A percentile compares a stretch with the other conserved stretches of the same genome.
Evolutionary conservation across 768 basidiomycete genomes (phyloP).

Genomic region (Phaeotremella skinneri): DNA sequence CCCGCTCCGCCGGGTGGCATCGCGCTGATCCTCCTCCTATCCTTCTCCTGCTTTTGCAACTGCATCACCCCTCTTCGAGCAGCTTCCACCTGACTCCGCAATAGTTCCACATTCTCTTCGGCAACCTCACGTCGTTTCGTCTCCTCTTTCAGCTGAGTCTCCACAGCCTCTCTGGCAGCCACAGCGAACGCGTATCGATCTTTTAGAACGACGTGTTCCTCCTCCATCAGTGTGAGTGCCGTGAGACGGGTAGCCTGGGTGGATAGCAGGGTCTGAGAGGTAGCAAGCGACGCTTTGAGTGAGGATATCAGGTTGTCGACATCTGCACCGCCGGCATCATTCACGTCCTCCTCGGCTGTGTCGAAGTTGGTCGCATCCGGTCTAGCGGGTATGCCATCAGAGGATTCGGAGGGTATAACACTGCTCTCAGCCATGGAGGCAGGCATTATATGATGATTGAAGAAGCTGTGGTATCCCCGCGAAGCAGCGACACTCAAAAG

Average conservation of each 20-base stretch:
- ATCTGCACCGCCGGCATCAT: slow-evolving; percentile 1
- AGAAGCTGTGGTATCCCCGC: no score
- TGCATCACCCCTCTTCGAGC: slow-evolving; percentile 45
- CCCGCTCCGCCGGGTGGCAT: slow-evolving; percentile 14
- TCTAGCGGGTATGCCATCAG: no score
- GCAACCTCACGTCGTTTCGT: slow-evolving; percentile 41
- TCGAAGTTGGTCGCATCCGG: no score
- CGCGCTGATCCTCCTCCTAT: slow-evolving; percentile 30
- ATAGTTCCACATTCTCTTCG: slow-evolving; percentile 45
- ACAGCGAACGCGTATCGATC: slow-evolving; percentile 37
- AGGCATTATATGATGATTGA: no score
- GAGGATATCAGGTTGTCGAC: slow-evolving; percentile 18
- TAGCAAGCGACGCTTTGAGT: slow-evolving; percentile 27
- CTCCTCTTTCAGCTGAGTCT: slow-evolving; percentile 42
- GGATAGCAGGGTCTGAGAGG: slow-evolving; percentile 32
- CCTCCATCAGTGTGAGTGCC: slow-evolving; percentile 28
- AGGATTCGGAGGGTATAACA: no score
- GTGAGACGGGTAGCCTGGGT: slow-evolving; percentile 28
- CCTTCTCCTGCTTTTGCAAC: slow-evolving; percentile 48
- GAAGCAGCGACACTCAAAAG: no score
- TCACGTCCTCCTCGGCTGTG: no score
- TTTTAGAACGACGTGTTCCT: slow-evolving; percentile 30
- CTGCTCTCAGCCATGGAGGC: no score
- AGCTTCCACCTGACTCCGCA: slow-evolving; percentile 46
- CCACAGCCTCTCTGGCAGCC: slow-evolving; percentile 49